Evolutionary conservation across 164 flowering plant species (phyloP).

Genomic region (Magnolia officinalis): DNA sequence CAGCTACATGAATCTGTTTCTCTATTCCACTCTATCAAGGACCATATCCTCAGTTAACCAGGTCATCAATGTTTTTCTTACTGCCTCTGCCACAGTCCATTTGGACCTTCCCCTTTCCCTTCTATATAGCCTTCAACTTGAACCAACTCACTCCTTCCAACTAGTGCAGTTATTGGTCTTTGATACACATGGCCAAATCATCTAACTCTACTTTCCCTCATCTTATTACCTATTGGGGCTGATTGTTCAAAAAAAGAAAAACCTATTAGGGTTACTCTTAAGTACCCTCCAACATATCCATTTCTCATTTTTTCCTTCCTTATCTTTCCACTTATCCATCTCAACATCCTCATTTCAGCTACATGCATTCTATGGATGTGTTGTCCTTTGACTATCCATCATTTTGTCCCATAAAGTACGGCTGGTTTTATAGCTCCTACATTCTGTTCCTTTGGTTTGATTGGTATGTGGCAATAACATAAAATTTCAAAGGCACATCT

Average conservation of each 20-base stretch:
- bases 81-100: background rate
- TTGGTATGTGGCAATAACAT: background rate
- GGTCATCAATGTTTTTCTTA: background rate
- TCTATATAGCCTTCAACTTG: background rate
- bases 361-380: background rate
- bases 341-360: background rate
- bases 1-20: too few relatives aligned
- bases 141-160: background rate
- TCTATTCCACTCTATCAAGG: too few relatives aligned
- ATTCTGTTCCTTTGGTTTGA: background rate
- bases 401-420: background rate
- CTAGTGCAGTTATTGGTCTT: background rate
- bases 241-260: too few relatives aligned
- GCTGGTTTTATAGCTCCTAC: too few relatives aligned
- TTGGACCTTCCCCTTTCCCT: background rate
- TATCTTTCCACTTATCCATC: background rate
- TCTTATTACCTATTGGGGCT: background rate
- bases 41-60: too few relatives aligned
- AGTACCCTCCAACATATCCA: background rate
- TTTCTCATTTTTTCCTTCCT: background rate
- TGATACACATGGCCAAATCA: background rate
- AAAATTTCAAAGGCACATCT: background rate
- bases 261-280: background rate
- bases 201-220: background rate
- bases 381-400: background rate